Percentiles rank a stretch among this genome's conserved stretches.
phyloP scores from a whole-genome alignment of 352 stramenopile species.

The Phytophthora litchii region DNA sequence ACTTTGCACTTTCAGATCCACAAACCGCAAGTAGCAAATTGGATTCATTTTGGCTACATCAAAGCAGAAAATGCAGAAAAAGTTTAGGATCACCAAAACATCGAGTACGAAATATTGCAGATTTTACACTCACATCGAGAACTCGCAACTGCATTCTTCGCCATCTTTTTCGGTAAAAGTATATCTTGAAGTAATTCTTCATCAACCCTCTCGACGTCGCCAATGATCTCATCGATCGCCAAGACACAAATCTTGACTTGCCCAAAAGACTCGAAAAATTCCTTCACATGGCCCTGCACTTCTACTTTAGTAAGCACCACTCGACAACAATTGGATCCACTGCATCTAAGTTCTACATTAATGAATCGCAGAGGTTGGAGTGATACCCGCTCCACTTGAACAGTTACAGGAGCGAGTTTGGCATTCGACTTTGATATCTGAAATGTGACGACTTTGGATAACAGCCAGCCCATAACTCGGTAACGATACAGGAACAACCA shows the following conservation, averaged over 20 bases:
- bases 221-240: slow-evolving; percentile 49
- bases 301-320: slow-evolving; percentile 54
- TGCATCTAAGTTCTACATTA: slow-evolving; percentile 47
- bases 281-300: slow-evolving; percentile 54
- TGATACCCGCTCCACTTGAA: slow-evolving; percentile 53
- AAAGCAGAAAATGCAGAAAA: background rate
- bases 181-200: slow-evolving; percentile 39
- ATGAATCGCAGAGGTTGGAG: slow-evolving; percentile 51
- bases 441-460: slow-evolving; percentile 49
- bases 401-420: slow-evolving; percentile 19
- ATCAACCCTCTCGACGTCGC: slow-evolving; percentile 44
- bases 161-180: slow-evolving; percentile 18
- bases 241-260: slow-evolving; percentile 77
- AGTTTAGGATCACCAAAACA: slow-evolving; percentile 2
- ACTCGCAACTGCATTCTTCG: slow-evolving; percentile 2
- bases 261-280: slow-evolving; percentile 78
- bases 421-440: slow-evolving; percentile 38
- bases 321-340: slow-evolving; percentile 36
- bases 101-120: background rate
- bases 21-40: slow-evolving; percentile 67
- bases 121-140: slow-evolving; percentile 15
- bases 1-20: slow-evolving; percentile 52
- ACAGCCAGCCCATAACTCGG: slow-evolving; percentile 52
- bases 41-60: slow-evolving; percentile 39
- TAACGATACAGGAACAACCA: slow-evolving; percentile 67